These are phyloP conservation scores for Backusella parvicylindrica DNA, from an alignment of 192 early-diverging fungal genomes.

Conservation along the genomic window DNA sequence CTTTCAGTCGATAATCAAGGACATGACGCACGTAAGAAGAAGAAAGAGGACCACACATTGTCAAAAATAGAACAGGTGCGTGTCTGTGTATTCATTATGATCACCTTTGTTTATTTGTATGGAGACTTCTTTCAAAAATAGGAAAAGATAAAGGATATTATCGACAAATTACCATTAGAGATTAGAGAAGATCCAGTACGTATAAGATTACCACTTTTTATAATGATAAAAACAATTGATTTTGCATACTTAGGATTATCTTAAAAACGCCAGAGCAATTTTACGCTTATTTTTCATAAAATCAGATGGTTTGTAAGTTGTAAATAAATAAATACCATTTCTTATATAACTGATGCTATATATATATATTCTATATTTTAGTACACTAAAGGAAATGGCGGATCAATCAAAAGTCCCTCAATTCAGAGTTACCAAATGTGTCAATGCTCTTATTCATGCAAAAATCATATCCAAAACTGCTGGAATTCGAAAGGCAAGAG, in stretches of 20 bases:
- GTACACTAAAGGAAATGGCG: neutral
- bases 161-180: neutral
- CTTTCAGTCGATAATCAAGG: too few species aligned
- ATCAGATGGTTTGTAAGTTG: neutral
- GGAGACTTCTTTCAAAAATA: too few species aligned
- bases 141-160: neutral
- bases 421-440: neutral
- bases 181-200: neutral
- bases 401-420: neutral
- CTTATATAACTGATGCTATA: too few species aligned
- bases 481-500: neutral
- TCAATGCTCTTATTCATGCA: neutral
- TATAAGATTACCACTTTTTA: too few species aligned
- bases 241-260: too few species aligned
- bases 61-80: neutral
- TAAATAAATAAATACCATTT: neutral
- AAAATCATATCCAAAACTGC: neutral
- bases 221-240: too few species aligned
- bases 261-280: neutral
- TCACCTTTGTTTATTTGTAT: neutral
- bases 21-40: neutral
- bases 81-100: too few species aligned
- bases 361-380: neutral
- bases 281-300: neutral
- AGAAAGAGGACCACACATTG: neutral